These are phyloP conservation scores for Cladosporium austrohemisphaericum DNA, from an alignment of 2,329 filamentous ascomycete genomes.

Conservation along the genomic window DNA sequence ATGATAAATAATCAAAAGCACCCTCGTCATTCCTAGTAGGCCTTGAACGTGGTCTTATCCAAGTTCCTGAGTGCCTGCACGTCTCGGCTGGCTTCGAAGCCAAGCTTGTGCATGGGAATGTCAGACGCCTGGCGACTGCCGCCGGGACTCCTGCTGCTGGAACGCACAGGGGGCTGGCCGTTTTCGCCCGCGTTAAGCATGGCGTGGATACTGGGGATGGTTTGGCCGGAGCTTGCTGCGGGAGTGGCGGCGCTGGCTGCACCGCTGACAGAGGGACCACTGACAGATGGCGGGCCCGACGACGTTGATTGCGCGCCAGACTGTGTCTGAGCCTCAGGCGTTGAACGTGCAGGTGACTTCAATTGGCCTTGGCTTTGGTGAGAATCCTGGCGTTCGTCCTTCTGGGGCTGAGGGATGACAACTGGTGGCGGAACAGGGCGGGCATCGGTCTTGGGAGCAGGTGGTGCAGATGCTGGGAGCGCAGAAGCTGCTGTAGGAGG, in stretches of 20 bases:
- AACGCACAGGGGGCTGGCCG: conserved; percentile 23
- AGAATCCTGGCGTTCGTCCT: conserved; percentile 20
- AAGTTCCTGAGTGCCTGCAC: conserved; percentile 35
- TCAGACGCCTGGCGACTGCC: conserved; percentile 31
- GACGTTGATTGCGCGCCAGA: conserved; percentile 42
- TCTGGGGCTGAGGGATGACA: conserved; percentile 10
- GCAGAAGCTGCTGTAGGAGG: neutral
- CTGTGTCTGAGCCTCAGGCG: conserved; percentile 40
- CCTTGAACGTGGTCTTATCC: conserved; percentile 36
- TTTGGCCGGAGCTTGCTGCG: conserved; percentile 29
- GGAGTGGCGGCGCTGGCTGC: conserved; percentile 9
- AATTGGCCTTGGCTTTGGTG: conserved; percentile 16
- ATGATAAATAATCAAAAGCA: neutral
- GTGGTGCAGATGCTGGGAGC: conserved; percentile 4
- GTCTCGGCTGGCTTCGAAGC: conserved; percentile 36
- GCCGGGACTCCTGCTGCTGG: conserved; percentile 30
- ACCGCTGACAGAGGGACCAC: too few relatives aligned
- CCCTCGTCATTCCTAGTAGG: conserved; percentile 17
- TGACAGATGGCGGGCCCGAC: conserved; percentile 46
- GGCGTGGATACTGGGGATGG: conserved; percentile 53
- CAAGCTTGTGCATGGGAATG: conserved; percentile 37
- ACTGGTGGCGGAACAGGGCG: conserved; percentile 10
- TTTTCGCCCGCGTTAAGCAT: conserved; percentile 38
- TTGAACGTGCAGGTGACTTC: conserved; percentile 34
- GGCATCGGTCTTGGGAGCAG: conserved; percentile 16